Conservation (phyloP, 2,329 filamentous ascomycete genomes). For the Epichloe amarillans region DNA sequence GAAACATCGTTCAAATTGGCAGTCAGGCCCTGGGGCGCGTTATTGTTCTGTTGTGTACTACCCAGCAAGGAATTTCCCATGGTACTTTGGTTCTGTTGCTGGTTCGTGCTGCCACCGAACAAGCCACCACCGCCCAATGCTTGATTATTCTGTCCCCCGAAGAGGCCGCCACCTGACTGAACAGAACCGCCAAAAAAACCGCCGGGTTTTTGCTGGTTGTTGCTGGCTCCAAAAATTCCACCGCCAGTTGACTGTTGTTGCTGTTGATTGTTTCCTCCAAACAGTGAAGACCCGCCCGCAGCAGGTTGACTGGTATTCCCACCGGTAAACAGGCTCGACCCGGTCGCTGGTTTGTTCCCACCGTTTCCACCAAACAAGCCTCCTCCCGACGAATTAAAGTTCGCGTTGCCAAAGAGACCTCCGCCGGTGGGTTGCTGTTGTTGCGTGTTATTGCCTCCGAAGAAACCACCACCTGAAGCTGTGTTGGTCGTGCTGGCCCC, state of each 20-base stretch:
- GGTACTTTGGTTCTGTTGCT: constrained; percentile 34
- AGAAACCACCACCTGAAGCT: constrained; percentile 27
- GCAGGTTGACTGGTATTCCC: constrained; percentile 20
- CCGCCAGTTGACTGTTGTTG: constrained; percentile 24
- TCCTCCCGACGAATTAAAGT: constrained; percentile 17
- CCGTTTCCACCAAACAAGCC: constrained; percentile 28
- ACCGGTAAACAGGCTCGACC: constrained; percentile 25
- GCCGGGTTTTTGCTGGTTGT: constrained; percentile 27
- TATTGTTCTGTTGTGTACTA: constrained; percentile 32
- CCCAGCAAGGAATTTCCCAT: constrained; percentile 46
- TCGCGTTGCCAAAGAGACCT: constrained; percentile 16
- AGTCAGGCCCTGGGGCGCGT: constrained; percentile 53
- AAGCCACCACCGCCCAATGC: constrained; percentile 27
- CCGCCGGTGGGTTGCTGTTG: constrained; percentile 27
- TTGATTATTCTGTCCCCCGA: constrained; percentile 36
- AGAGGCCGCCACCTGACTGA: constrained; percentile 36
- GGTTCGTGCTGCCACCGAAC: constrained; percentile 33
- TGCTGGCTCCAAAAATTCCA: constrained; percentile 35
- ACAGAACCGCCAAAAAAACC: constrained; percentile 40
- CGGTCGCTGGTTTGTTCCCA: constrained; percentile 18
- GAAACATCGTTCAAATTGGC: constrained; percentile 73
- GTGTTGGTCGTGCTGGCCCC: constrained; percentile 20
- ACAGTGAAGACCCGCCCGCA: constrained; percentile 28
- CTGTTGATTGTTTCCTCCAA: constrained; percentile 28
- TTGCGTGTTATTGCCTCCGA: constrained; percentile 28